phyloP scores from a whole-genome alignment of 1,139 yeast species.

The Suzukiozyma palmioleophila region DNA sequence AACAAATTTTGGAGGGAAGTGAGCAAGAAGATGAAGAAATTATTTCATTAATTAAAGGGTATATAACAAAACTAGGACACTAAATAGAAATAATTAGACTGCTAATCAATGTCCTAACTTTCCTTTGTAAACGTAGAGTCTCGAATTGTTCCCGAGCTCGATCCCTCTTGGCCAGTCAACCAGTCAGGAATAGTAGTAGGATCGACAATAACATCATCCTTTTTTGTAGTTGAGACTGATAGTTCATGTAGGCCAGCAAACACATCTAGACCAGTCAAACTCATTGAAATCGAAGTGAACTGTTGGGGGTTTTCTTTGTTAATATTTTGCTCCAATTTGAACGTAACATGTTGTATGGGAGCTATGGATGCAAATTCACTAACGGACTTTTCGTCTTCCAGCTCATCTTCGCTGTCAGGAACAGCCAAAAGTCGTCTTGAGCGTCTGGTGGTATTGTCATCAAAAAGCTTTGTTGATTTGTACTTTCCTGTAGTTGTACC shows the following conservation, averaged over 20 bases:
- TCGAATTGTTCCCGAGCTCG: slow-evolving; percentile 40
- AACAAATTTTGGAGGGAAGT: slow-evolving; percentile 11
- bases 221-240: slow-evolving; percentile 33
- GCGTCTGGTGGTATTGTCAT: slow-evolving; percentile 19
- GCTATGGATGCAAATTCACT: slow-evolving; percentile 44
- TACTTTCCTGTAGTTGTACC: slow-evolving; percentile 39
- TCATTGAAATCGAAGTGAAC: slow-evolving; percentile 36
- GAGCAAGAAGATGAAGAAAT: slow-evolving; percentile 15
- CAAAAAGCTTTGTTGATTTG: slow-evolving; percentile 31
- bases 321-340: slow-evolving; percentile 28
- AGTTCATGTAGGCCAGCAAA: slow-evolving; percentile 78
- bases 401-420: slow-evolving; percentile 15
- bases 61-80: slow-evolving; percentile 29
- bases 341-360: slow-evolving; percentile 52
- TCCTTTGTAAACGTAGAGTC: slow-evolving; percentile 34
- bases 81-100: slow-evolving; percentile 6
- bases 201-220: slow-evolving; percentile 42
- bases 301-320: slow-evolving; percentile 8
- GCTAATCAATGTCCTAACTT: slow-evolving; percentile 7
- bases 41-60: slow-evolving; percentile 16
- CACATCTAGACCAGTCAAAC: slow-evolving; percentile 66
- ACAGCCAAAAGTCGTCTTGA: slow-evolving; percentile 7
- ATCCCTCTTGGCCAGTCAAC: slow-evolving; percentile 77
- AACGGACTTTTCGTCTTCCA: slow-evolving; percentile 17
- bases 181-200: slow-evolving; percentile 62